Evolutionary conservation across 148 eudicot genomes (phyloP).

Genomic region (Talinum fruticosum): DNA sequence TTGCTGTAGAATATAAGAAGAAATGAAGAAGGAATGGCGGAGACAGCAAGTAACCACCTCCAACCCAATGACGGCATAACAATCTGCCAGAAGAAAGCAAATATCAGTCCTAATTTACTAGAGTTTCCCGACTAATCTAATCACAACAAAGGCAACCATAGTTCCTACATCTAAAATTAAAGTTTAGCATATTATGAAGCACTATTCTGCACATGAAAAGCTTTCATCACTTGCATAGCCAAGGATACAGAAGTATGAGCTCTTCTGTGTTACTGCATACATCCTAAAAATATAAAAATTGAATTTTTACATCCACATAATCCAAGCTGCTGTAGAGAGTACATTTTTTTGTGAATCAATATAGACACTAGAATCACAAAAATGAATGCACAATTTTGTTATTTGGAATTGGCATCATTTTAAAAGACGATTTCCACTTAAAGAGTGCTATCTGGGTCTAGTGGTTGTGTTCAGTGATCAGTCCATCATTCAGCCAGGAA

Average conservation of each 20-base stretch:
- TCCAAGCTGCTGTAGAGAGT: not conserved
- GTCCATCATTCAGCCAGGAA: not conserved
- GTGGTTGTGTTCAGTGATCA: not conserved
- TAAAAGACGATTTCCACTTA: not conserved
- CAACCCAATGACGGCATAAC: slow-evolving; percentile 89
- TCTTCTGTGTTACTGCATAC: no score
- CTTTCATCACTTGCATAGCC: not conserved
- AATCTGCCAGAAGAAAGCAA: slow-evolving; percentile 43
- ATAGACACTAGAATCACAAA: not conserved
- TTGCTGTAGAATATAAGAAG: slow-evolving; percentile 59
- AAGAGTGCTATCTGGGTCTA: not conserved
- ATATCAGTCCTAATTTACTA: not conserved
- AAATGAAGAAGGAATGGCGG: slow-evolving; percentile 64
- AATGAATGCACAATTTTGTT: not conserved
- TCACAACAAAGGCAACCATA: not conserved
- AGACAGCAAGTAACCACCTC: slow-evolving; percentile 84
- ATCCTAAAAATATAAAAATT: no score
- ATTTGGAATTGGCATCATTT: not conserved
- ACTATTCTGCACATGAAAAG: not conserved
- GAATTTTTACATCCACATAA: not conserved
- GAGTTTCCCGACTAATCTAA: not conserved
- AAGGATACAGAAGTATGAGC: no score
- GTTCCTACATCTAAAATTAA: not conserved
- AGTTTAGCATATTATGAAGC: not conserved
- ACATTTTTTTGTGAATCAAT: no score